phyloP scores from a whole-genome alignment of 305 asterid species.

The Fraxinus angustifolia region DNA sequence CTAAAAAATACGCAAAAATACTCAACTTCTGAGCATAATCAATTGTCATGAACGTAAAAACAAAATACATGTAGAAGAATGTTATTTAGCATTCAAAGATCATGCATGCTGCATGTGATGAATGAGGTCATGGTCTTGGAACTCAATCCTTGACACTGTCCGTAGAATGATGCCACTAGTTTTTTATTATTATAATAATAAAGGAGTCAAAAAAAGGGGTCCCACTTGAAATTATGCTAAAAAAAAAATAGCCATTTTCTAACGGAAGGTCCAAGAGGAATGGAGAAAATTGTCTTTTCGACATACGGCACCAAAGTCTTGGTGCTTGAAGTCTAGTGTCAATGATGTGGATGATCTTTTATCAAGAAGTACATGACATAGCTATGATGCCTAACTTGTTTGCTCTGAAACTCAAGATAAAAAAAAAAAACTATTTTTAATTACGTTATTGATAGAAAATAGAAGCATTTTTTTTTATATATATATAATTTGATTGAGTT shows the following conservation, averaged over 20 bases:
- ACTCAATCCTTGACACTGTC: not conserved
- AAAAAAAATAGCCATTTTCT: not conserved
- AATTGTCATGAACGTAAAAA: not conserved
- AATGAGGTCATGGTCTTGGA: not conserved
- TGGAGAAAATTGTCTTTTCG: not conserved
- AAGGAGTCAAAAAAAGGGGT: not conserved
- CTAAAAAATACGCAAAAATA: not conserved
- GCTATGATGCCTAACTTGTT: not conserved
- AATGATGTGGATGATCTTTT: not conserved
- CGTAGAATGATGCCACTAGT: not conserved
- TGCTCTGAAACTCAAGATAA: not conserved
- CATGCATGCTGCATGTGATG: not conserved
- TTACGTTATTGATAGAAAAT: not conserved
- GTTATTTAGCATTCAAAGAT: not conserved
- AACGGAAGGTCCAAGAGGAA: not conserved
- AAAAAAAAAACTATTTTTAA: not conserved
- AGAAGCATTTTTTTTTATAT: not conserved
- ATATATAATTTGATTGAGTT: not conserved
- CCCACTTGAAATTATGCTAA: not conserved
- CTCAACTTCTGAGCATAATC: not conserved
- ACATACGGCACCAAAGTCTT: not conserved
- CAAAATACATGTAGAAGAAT: not conserved
- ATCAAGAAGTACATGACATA: not conserved
- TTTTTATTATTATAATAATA: not conserved
- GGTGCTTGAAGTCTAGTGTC: not conserved